Percentiles rank a stretch among this genome's conserved stretches.
Evolutionary conservation across 768 basidiomycete species (phyloP).

Genomic region (Termitomyces sp.): DNA sequence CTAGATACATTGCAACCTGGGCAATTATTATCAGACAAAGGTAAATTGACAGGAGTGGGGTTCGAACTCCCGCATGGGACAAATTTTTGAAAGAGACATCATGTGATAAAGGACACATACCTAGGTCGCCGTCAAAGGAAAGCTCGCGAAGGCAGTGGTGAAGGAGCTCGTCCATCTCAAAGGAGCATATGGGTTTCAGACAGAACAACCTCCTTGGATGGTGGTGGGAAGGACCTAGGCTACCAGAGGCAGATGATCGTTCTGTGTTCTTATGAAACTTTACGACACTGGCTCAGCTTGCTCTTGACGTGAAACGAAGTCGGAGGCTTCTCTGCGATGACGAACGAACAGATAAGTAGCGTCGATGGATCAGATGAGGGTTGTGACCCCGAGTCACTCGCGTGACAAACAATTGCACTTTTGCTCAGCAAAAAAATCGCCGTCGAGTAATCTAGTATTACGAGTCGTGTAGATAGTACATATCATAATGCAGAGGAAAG

Average conservation of each 20-base stretch:
- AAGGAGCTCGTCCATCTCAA: constrained; percentile 76
- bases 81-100: constrained; percentile 17
- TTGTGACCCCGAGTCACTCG: constrained; percentile 11
- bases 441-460: constrained; percentile 10
- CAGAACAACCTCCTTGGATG: background rate
- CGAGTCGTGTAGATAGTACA: background rate
- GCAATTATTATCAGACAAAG: constrained; percentile 9
- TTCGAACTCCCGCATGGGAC: constrained; percentile 36
- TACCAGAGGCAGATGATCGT: background rate
- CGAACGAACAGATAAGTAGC: background rate
- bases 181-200: constrained; percentile 2
- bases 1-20: constrained; percentile 74
- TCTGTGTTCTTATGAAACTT: background rate
- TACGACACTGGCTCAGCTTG: constrained; percentile 10
- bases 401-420: constrained; percentile 9
- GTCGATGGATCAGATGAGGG: constrained; percentile 3
- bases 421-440: constrained; percentile 14
- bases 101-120: constrained; percentile 48
- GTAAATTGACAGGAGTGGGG: constrained; percentile 24
- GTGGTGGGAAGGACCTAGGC: background rate
- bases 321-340: constrained; percentile 7
- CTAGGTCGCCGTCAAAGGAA: constrained; percentile 86
- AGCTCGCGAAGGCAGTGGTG: constrained; percentile 83
- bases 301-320: constrained; percentile 12
- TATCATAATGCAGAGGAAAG: constrained; percentile 5